Evolutionary conservation across 768 basidiomycete genomes (phyloP).

Genomic region (Suillus subalutaceus): DNA sequence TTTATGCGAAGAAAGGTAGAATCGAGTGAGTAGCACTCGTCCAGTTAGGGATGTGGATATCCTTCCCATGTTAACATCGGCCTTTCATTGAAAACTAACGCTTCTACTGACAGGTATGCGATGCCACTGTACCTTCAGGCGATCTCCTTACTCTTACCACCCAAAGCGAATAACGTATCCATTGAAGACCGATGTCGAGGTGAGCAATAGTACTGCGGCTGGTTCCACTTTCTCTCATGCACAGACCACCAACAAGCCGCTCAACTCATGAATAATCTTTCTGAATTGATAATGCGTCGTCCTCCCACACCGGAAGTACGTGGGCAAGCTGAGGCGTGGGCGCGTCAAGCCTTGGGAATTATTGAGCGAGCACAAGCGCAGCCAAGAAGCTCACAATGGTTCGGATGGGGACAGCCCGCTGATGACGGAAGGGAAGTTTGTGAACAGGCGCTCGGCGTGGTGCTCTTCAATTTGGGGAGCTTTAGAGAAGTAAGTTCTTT

Average conservation of each 20-base stretch:
- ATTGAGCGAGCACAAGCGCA: conserved; percentile 30
- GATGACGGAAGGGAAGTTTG: conserved; percentile 43
- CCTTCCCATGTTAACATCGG: neutral
- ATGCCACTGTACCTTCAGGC: conserved; percentile 69
- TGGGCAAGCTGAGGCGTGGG: conserved; percentile 62
- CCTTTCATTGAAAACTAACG: neutral
- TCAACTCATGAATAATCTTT: conserved; percentile 53
- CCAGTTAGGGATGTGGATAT: neutral
- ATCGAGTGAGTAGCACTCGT: conserved; percentile 34
- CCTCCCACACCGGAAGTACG: conserved; percentile 39
- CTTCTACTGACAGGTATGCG: conserved; percentile 49
- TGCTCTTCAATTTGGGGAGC: conserved; percentile 64
- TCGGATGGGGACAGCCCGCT: conserved; percentile 16
- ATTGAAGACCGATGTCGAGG: conserved; percentile 64
- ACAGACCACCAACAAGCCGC: conserved; percentile 34
- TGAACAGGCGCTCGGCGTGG: conserved; percentile 56
- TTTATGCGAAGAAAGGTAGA: conserved; percentile 59
- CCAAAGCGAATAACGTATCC: conserved; percentile 28
- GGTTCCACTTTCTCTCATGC: neutral
- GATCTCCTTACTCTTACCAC: conserved; percentile 59
- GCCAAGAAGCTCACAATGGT: conserved; percentile 15
- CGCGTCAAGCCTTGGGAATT: conserved; percentile 47
- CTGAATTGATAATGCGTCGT: conserved; percentile 42
- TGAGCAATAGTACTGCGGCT: conserved; percentile 24
- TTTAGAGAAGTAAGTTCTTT: conserved; percentile 43